These are phyloP conservation scores for Helichrysum umbraculigerum DNA, from an alignment of 129 eudicot species.

Conservation along the genomic window DNA sequence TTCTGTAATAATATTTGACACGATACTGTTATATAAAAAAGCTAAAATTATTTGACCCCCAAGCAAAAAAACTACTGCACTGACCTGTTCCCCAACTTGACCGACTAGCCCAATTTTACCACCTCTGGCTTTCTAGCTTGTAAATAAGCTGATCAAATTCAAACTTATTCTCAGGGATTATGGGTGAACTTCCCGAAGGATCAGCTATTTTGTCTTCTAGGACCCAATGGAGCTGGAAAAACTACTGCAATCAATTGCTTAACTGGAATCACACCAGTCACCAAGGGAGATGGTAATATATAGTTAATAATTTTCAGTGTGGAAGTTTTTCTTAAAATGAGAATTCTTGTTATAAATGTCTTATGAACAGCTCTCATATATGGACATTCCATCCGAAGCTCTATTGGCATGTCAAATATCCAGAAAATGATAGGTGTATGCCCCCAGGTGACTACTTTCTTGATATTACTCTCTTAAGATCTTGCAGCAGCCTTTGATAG, in stretches of 20 bases:
- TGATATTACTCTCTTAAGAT: too few relatives aligned
- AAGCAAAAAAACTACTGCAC: background rate
- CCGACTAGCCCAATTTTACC: background rate
- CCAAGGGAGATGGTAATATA: conserved; percentile 87
- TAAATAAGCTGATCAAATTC: conserved; percentile 13
- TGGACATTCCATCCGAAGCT: conserved; percentile 76
- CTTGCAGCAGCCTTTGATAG: too few relatives aligned
- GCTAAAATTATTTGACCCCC: background rate
- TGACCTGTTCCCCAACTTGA: background rate
- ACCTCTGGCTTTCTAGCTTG: conserved; percentile 9
- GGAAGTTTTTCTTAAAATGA: background rate
- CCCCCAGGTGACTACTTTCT: conserved; percentile 54
- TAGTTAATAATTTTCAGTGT: background rate
- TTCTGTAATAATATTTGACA: background rate
- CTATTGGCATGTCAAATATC: conserved; percentile 88
- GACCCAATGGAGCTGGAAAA: conserved; percentile 99
- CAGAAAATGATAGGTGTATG: conserved; percentile 92
- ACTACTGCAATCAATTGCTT: conserved; percentile 89
- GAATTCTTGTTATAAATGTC: conserved; percentile 1
- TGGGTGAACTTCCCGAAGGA: conserved; percentile 83
- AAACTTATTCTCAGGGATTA: conserved; percentile 60
- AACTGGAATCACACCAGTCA: conserved; percentile 91
- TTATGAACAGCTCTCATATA: conserved; percentile 69
- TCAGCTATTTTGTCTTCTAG: conserved; percentile 93
- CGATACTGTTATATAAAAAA: background rate